Base-by-base conservation (phyloP, 2,329 filamentous ascomycete genomes). In the Geosmithia flava region DNA sequence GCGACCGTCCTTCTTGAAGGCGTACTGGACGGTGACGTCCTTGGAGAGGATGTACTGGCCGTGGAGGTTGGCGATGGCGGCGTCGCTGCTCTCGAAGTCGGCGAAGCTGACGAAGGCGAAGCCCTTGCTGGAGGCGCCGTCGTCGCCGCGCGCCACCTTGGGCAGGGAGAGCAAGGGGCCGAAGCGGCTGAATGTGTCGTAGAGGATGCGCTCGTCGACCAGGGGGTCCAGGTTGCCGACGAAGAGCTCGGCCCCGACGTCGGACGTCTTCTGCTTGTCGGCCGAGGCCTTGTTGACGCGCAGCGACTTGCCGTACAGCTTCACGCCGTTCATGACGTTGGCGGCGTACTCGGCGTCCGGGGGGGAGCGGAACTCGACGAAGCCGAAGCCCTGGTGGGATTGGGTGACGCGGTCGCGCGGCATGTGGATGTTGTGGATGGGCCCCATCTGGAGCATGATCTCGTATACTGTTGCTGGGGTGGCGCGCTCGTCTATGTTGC, bases 1-100 rank as follows among this genome's bases (percentile, higher is more conserved):
- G 69, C 95, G 95, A 56, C 93, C 93, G 60, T 98, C 93, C 68
- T 97, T 97, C 75, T 98, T 98, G 77, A 95, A 97, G 40, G 93
- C 93, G 65, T 97, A 98, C 67, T 97, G 91, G 43, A 98, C 93
- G 2, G 85, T 87, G 57, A 97, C 85, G 65, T 95, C 87, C 70
- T 95, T 95, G 73, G 93, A 95, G 74, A 95, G 90, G 51, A 98
- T 80, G 66, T 93, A 97, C 69, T 97, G 90, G 47, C 88, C 88
- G 63, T 95, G 86, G 85, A 98, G 90, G 63, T 91, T 93, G 55
- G 82, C 77, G 53, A 95, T 87, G 42, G 93, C 90, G 52, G 87
- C 84, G 60, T 98, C 93, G 11, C 88, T 93, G 56, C 88, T 85
- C 60, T 97, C 93, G 62, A 98, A 98, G 60, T 87, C 85, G 62